Conservation (phyloP, 2,329 filamentous ascomycete species). For the Talaromyces pinophilus region DNA sequence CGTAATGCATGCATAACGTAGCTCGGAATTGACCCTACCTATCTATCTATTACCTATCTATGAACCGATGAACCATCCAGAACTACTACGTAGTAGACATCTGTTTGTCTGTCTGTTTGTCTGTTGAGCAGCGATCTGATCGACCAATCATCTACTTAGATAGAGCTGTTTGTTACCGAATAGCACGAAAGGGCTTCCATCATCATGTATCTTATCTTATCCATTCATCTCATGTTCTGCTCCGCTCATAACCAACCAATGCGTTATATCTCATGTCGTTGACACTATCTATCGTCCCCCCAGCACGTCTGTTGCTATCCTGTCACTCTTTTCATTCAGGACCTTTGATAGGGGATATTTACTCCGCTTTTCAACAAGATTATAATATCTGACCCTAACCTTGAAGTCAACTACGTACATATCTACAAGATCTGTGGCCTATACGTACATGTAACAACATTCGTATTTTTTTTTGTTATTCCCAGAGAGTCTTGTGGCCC, state of each 20-base stretch:
- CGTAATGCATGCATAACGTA: not conserved
- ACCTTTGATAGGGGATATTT: not conserved
- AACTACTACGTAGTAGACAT: conserved; percentile 6
- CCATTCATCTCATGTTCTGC: not conserved
- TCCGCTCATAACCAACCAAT: not conserved
- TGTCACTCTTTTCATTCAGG: conserved; percentile 2
- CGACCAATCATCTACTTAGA: not conserved
- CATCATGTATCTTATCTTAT: not conserved
- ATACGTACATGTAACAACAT: too few species aligned
- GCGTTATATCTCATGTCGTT: not conserved
- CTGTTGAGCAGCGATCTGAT: not conserved
- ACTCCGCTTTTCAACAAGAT: conserved; percentile 2
- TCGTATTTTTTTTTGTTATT: too few species aligned
- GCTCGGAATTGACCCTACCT: not conserved
- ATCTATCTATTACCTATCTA: conserved; percentile 7
- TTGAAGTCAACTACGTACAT: not conserved
- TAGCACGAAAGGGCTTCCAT: not conserved
- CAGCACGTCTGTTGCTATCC: not conserved
- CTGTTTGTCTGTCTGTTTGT: too few species aligned
- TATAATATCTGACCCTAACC: not conserved
- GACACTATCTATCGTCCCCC: not conserved
- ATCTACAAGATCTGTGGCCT: not conserved
- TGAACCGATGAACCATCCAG: not conserved
- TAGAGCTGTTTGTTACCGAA: conserved; percentile 6
- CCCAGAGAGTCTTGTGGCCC: too few species aligned